These are phyloP conservation scores for Suillus subluteus DNA, from an alignment of 768 basidiomycete species.

Conservation along the genomic window DNA sequence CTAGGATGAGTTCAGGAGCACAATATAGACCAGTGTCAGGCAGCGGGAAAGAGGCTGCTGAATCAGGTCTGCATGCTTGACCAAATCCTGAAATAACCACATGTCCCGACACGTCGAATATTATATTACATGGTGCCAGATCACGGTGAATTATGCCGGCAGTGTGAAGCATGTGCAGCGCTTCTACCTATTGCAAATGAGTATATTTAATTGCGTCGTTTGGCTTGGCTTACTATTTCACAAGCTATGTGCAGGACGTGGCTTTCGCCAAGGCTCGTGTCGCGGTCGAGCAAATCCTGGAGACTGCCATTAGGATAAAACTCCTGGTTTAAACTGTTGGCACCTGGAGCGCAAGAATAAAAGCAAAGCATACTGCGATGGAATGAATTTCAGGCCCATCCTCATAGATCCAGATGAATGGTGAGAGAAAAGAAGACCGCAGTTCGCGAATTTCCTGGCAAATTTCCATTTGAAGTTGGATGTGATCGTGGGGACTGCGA, in stretches of 20 bases:
- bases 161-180: conserved; percentile 46
- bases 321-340: conserved; percentile 32
- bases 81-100: conserved; percentile 49
- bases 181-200: conserved; percentile 35
- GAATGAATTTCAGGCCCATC: conserved; percentile 42
- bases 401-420: conserved; percentile 44
- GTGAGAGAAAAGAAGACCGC: conserved; percentile 41
- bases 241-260: conserved; percentile 47
- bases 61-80: conserved; percentile 32
- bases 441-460: conserved; percentile 40
- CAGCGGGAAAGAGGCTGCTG: conserved; percentile 4
- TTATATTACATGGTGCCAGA: conserved; percentile 47
- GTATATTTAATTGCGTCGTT: not conserved
- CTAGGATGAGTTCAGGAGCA: conserved; percentile 58
- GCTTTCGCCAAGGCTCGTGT: conserved; percentile 40
- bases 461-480: conserved; percentile 36
- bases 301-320: conserved; percentile 38
- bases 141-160: conserved; percentile 51
- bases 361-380: conserved; percentile 39
- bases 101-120: conserved; percentile 50
- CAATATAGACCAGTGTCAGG: conserved; percentile 34
- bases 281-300: conserved; percentile 31
- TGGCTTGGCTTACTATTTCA: conserved; percentile 46
- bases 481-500: conserved; percentile 20
- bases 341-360: conserved; percentile 10